Percentiles rank a stretch among this genome's conserved stretches.
Conservation (phyloP, 345 rosid species). For the Trapa incisa region DNA sequence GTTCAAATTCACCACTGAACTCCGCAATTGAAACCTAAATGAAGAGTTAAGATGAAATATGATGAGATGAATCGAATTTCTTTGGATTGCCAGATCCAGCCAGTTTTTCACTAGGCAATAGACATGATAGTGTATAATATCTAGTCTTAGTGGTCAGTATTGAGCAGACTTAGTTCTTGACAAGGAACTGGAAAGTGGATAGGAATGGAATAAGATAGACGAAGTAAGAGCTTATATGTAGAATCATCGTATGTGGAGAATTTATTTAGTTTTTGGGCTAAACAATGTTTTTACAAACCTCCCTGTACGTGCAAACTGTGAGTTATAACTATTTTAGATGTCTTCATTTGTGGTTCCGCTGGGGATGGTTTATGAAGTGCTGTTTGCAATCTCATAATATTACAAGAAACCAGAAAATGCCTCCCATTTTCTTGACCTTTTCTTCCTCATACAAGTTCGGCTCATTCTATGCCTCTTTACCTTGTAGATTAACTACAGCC, state of each 20-base stretch:
- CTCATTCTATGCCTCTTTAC: neutral
- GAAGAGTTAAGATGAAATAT: no score
- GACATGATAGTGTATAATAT: no score
- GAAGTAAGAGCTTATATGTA: neutral
- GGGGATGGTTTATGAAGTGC: neutral
- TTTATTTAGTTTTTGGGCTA: neutral
- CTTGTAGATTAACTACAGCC: conserved; percentile 23
- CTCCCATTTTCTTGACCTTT: neutral
- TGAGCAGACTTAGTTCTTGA: neutral
- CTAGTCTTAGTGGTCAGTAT: neutral
- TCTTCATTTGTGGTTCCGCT: neutral
- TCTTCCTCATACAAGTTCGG: neutral
- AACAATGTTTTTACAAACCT: neutral
- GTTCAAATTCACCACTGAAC: neutral
- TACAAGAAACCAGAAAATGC: no score
- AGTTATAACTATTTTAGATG: neutral
- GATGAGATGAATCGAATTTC: no score
- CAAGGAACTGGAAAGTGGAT: neutral
- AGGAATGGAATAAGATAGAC: neutral
- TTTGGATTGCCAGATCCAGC: no score
- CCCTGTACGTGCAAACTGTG: neutral
- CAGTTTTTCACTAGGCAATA: no score
- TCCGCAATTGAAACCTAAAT: no score
- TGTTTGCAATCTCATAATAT: neutral
- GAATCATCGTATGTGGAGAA: neutral